These are phyloP conservation scores for Globisporangium cederbergense DNA, from an alignment of 352 stramenopile species.

Conservation along the genomic window DNA sequence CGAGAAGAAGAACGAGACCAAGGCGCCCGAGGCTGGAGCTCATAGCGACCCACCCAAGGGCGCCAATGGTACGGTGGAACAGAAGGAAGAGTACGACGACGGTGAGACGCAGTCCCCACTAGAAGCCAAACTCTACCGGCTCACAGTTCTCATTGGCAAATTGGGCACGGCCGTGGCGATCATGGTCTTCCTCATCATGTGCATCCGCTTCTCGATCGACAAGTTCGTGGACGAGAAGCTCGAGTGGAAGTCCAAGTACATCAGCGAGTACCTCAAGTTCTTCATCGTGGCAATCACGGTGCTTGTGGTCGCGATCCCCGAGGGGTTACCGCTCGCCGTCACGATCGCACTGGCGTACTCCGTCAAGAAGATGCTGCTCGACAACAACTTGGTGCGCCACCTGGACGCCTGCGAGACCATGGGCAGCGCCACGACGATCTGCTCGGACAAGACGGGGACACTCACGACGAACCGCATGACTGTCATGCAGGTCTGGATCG, in stretches of 20 bases:
- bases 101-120: constrained; percentile 65
- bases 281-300: constrained; percentile 88
- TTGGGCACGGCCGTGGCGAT: constrained; percentile 67
- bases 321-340: constrained; percentile 96
- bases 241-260: constrained; percentile 47
- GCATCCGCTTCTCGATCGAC: constrained; percentile 60
- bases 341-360: constrained; percentile 97
- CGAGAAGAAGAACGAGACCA: constrained; percentile 28
- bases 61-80: constrained; percentile 81
- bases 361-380: constrained; percentile 89
- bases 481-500: constrained; percentile 88
- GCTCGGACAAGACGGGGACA: constrained; percentile 97
- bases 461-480: constrained; percentile 98
- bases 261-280: constrained; percentile 71
- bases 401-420: constrained; percentile 91
- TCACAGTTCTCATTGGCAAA: constrained; percentile 85
- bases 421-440: constrained; percentile 94
- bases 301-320: constrained; percentile 96
- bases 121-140: constrained; percentile 79
- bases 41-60: constrained; percentile 43
- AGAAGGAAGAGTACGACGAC: constrained; percentile 64
- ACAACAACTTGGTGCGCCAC: constrained; percentile 90
- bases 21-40: constrained; percentile 26
- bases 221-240: constrained; percentile 46
- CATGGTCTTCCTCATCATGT: constrained; percentile 80